phyloP scores from a whole-genome alignment of 495 filamentous ascomycete genomes.

The Chaetomidium leptoderma region DNA sequence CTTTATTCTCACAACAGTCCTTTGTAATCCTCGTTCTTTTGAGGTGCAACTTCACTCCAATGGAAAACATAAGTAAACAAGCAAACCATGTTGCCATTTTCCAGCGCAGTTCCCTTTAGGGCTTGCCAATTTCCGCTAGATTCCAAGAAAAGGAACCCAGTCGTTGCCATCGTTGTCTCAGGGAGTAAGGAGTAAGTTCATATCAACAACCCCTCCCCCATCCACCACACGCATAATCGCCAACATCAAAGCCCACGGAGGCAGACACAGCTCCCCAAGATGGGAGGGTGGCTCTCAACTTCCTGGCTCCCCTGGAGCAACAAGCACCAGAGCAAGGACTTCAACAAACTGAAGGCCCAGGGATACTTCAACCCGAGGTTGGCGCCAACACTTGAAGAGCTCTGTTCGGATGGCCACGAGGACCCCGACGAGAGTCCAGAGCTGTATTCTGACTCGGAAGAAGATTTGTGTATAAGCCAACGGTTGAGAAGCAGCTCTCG shows the following conservation, averaged over 20 bases:
- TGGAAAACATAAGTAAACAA: no score
- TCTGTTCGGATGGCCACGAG: not conserved
- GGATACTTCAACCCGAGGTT: not conserved
- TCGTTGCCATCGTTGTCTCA: not conserved
- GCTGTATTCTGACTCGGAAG: not conserved
- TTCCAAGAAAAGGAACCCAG: no score
- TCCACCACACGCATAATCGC: not conserved
- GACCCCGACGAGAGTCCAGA: not conserved
- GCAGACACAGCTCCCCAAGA: not conserved
- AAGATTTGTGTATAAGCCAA: not conserved
- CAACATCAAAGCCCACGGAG: not conserved
- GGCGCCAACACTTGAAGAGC: not conserved
- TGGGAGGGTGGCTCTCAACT: not conserved
- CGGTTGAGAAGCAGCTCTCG: not conserved
- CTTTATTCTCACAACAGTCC: no score
- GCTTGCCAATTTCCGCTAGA: no score
- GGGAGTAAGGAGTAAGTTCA: not conserved
- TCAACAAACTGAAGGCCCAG: not conserved
- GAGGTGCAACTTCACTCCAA: no score
- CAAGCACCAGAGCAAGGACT: not conserved
- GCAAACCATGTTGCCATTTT: no score
- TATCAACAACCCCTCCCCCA: not conserved
- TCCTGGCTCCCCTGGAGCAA: not conserved
- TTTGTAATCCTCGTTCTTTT: no score
- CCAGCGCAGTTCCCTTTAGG: no score